Conservation (phyloP, 805 yeast genomes). For the Clavispora vitiphila region DNA sequence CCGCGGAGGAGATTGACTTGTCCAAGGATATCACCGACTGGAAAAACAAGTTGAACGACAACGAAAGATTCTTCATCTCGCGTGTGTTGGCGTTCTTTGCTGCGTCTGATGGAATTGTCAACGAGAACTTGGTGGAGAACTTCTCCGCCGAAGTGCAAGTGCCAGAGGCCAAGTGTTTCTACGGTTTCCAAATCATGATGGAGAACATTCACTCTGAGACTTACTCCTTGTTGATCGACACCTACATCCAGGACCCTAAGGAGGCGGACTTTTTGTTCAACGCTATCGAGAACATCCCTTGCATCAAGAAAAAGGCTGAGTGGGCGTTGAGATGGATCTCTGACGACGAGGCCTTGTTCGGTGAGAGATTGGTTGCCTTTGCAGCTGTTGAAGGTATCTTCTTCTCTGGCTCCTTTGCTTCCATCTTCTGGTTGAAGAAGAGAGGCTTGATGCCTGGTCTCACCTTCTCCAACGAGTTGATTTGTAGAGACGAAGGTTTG, state of each 20-base stretch:
- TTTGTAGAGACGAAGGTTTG: conserved; percentile 97
- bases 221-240: conserved; percentile 88
- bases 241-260: conserved; percentile 93
- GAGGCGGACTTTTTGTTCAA: conserved; percentile 88
- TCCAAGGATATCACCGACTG: conserved; percentile 90
- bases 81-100: conserved; percentile 96
- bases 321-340: conserved; percentile 98
- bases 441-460: conserved; percentile 99
- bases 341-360: conserved; percentile 83
- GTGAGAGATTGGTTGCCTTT: conserved; percentile 94
- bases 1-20: conserved; percentile 96
- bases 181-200: conserved; percentile 99
- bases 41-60: conserved; percentile 83
- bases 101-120: conserved; percentile 97
- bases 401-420: conserved; percentile 97
- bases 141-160: conserved; percentile 95
- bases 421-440: conserved; percentile 98
- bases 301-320: conserved; percentile 94
- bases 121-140: conserved; percentile 95
- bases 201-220: conserved; percentile 98
- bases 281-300: conserved; percentile 94
- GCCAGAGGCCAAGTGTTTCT: conserved; percentile 97
- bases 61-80: conserved; percentile 88
- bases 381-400: conserved; percentile 99
- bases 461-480: conserved; percentile 95